Base-by-base conservation (phyloP, 1,139 yeast species). In the Kluyveromyces sp. region DNA sequence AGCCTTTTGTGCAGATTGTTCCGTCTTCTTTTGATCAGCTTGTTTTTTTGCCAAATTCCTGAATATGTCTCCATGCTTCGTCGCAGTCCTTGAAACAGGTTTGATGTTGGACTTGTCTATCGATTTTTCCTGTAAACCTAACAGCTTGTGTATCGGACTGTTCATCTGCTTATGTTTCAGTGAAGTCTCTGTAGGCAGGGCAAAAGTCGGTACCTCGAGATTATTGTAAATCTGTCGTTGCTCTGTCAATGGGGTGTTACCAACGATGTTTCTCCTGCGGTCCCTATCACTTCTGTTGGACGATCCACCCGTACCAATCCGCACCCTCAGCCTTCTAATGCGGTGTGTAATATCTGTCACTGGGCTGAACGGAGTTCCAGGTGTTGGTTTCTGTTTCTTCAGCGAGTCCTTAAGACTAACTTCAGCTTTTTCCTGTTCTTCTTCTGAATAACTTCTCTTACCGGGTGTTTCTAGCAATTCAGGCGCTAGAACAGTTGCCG, bases 271-370 rank as follows among this genome's bases (percentile, higher is more conserved):
- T 33, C 46, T 42, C 15, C 37, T 36, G 6, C 44, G 38, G 26
- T 40, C 41, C 17, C 43, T 43, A 22, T 44, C 47, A 7, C n/a
- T 7, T 33, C 36, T 33, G 19, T 40, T 39, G 25, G 41, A 41
- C 19, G 42, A 46, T 6, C 45, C 33, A 2, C 43, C 45, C 2
- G 46, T 36, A 22, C 36, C 39, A 16, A 40, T 37, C n/a, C 36
- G 36, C 40, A 55, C 37, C 34, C 58, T 41, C 29, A 57, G 44
- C 43, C 59, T 49, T 41, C 59, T 52, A 45, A 57, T 55, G 30
- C 57, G 39, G 36, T 53, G 49, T 16, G 61, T 57, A 20, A 57
- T 56, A 30, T 57, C 61, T 13, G 48, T 45, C 1, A 56, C 52
- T 12, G 57, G 57, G 35, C 49, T 47, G 36, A 29, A 39, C 31